These are phyloP conservation scores for Termitomyces sp. DNA, from an alignment of 768 basidiomycete species.

Conservation along the genomic window DNA sequence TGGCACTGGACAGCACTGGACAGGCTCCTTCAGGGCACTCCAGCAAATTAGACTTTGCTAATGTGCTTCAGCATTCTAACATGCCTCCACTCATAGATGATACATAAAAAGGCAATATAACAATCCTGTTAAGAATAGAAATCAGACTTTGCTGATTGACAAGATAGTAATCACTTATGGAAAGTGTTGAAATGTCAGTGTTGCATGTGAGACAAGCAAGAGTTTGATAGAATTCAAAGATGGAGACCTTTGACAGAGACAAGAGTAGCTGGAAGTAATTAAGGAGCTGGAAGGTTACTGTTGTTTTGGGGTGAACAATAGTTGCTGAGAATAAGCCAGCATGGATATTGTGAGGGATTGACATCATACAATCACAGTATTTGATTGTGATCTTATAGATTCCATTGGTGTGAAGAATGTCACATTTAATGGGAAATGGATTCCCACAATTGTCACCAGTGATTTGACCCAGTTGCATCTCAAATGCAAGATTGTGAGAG, in stretches of 20 bases:
- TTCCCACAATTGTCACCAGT: neutral
- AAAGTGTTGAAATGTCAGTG: neutral
- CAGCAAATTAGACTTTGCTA: too few species aligned
- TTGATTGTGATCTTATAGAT: neutral
- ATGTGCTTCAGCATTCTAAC: slow-evolving; percentile 19
- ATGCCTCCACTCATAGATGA: slow-evolving; percentile 17
- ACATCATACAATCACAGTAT: neutral
- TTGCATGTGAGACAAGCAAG: neutral
- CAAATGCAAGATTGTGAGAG: neutral
- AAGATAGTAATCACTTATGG: neutral
- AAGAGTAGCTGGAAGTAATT: neutral
- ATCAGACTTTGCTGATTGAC: neutral
- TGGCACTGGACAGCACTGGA: too few species aligned
- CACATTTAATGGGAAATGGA: neutral
- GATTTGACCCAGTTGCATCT: neutral
- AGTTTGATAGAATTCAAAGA: neutral
- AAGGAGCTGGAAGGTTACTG: neutral
- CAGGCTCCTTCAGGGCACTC: too few species aligned
- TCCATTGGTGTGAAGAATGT: neutral
- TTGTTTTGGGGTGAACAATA: neutral
- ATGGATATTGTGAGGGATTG: neutral
- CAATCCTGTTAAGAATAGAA: slow-evolving; percentile 12
- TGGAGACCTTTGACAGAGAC: neutral
- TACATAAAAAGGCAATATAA: slow-evolving; percentile 16
- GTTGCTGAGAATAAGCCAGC: neutral